Percentiles rank a stretch among this genome's conserved stretches.
Evolutionary conservation across 306 rosid species (phyloP).

Genomic region (Castanea mollissima): DNA sequence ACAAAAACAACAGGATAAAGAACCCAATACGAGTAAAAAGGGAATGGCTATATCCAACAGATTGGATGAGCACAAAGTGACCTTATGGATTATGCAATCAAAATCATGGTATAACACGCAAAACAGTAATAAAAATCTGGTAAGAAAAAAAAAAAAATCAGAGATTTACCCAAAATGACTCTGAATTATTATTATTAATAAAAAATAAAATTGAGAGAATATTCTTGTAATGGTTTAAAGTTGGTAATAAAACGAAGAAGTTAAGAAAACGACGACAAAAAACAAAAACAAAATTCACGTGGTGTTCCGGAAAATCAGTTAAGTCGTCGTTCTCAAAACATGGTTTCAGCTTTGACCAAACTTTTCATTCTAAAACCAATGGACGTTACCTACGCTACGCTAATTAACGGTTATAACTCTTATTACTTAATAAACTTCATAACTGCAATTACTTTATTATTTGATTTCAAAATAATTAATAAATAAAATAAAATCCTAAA

Average conservation of each 20-base stretch:
- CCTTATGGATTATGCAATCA: too few species aligned
- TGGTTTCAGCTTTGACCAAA: not conserved
- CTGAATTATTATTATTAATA: not conserved
- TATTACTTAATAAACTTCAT: not conserved
- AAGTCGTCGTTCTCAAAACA: constrained; percentile 2
- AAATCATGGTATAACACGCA: too few species aligned
- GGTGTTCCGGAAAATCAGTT: not conserved
- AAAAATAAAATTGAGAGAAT: not conserved
- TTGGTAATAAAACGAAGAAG: constrained; percentile 1
- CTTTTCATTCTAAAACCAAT: not conserved
- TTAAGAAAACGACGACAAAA: constrained; percentile 3
- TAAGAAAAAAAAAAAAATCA: too few species aligned
- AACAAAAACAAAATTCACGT: not conserved
- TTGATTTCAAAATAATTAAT: too few species aligned
- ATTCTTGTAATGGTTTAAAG: constrained; percentile 9
- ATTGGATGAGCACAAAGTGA: too few species aligned
- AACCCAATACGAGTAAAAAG: too few species aligned
- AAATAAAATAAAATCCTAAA: not conserved
- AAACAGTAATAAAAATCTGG: too few species aligned
- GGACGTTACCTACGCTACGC: not conserved
- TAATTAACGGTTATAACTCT: constrained; percentile 4
- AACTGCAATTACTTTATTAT: too few species aligned
- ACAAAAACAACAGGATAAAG: too few species aligned
- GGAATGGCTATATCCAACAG: too few species aligned
- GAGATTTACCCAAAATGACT: constrained; percentile 7